Evolutionary conservation across 495 filamentous ascomycete genomes (phyloP).

Genomic region (Aspergillus baeticus): DNA sequence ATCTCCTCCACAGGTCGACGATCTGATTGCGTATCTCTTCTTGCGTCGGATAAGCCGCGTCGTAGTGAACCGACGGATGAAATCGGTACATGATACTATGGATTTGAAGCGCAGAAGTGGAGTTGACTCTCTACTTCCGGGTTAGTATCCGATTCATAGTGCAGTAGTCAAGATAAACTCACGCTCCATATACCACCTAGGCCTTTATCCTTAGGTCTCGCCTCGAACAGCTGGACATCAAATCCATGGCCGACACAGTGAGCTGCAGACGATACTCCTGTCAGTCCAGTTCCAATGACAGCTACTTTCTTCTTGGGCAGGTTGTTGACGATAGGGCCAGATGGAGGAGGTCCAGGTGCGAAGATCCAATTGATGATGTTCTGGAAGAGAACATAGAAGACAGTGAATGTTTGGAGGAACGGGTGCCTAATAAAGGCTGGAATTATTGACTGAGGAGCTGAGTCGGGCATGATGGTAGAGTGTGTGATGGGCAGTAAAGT

Average conservation of each 20-base stretch:
- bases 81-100: constrained; percentile 89
- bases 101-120: constrained; percentile 78
- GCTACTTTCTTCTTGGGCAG: constrained; percentile 61
- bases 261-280: constrained; percentile 76
- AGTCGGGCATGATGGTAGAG: constrained; percentile 1
- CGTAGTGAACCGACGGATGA: constrained; percentile 74
- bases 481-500: background rate
- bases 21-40: constrained; percentile 72
- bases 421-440: constrained; percentile 29
- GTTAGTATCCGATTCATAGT: background rate
- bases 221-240: constrained; percentile 77
- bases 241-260: constrained; percentile 89
- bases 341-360: constrained; percentile 65
- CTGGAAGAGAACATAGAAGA: constrained; percentile 68
- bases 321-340: constrained; percentile 47
- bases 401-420: constrained; percentile 45
- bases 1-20: constrained; percentile 69
- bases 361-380: constrained; percentile 63
- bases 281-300: constrained; percentile 81
- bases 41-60: constrained; percentile 71
- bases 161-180: constrained; percentile 21
- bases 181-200: constrained; percentile 87
- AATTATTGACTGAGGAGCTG: constrained; percentile 5
- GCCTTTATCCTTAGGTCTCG: constrained; percentile 54
- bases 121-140: constrained; percentile 65